phyloP scores from a whole-genome alignment of 2,329 filamentous ascomycete genomes.

The Aspergillus phoenicis region DNA sequence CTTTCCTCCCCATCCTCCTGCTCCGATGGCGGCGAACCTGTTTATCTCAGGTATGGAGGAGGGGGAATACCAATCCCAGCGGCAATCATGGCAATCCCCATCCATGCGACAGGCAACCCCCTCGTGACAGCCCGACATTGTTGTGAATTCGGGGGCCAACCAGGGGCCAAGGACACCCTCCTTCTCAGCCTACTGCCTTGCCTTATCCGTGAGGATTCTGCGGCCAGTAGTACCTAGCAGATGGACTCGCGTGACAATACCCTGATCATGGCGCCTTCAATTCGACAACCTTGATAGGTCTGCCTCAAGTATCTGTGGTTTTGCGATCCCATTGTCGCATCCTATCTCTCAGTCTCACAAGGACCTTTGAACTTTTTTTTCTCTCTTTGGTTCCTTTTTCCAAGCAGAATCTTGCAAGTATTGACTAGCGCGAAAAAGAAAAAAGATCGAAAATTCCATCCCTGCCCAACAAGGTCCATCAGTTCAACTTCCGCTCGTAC shows the following conservation, averaged over 20 bases:
- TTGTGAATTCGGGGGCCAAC: constrained; percentile 12
- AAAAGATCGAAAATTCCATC: neutral
- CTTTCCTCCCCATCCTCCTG: no score
- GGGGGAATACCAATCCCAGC: neutral
- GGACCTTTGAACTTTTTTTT: no score
- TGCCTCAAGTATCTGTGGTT: neutral
- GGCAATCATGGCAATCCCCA: neutral
- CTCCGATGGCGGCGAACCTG: neutral
- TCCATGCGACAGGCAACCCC: constrained; percentile 19
- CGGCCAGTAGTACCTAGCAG: neutral
- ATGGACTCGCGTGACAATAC: neutral
- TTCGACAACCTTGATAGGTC: neutral
- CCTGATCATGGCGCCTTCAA: neutral
- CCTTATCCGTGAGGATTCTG: constrained; percentile 1
- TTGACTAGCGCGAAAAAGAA: neutral
- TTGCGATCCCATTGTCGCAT: neutral
- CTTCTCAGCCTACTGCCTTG: constrained; percentile 4
- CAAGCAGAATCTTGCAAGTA: no score
- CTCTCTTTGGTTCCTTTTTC: no score
- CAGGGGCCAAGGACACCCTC: constrained; percentile 16
- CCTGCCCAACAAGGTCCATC: constrained; percentile 1
- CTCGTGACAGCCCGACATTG: constrained; percentile 17
- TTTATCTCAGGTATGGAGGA: neutral
- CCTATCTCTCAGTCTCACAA: no score
- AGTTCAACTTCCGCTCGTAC: neutral